Evolutionary conservation across 140 eudicot species (phyloP).

Genomic region (Bidens hawaiensis): DNA sequence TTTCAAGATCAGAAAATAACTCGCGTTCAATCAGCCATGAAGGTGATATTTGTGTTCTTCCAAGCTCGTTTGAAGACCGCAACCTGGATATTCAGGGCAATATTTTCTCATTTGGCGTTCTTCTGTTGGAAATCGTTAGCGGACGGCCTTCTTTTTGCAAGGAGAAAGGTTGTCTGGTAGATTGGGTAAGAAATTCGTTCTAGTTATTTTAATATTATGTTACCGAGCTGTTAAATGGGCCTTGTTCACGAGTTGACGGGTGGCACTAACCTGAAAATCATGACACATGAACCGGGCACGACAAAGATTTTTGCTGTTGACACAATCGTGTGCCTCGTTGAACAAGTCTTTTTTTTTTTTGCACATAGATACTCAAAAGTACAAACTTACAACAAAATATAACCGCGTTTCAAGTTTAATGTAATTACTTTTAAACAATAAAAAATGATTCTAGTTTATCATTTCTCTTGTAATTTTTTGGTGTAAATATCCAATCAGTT

Average conservation of each 20-base stretch:
- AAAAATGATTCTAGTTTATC: background rate
- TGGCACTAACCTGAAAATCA: background rate
- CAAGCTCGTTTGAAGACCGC: slow-evolving; percentile 60
- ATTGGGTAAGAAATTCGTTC: slow-evolving; percentile 58
- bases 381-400: background rate
- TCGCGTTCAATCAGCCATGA: slow-evolving; percentile 58
- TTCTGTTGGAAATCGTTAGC: slow-evolving; percentile 74
- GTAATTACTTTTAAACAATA: background rate
- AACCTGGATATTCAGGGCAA: slow-evolving; percentile 72
- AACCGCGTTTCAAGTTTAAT: background rate
- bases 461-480: background rate
- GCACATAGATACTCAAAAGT: too few species aligned
- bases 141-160: slow-evolving; percentile 82
- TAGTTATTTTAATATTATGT: slow-evolving; percentile 5
- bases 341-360: background rate
- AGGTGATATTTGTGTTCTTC: slow-evolving; percentile 78
- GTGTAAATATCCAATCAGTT: too few species aligned
- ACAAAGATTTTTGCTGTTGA: background rate
- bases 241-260: background rate
- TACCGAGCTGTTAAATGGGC: background rate
- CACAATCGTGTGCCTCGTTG: slow-evolving; percentile 41
- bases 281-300: background rate
- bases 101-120: slow-evolving; percentile 79
- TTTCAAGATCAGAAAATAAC: slow-evolving; percentile 80
- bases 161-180: slow-evolving; percentile 74